phyloP scores from a whole-genome alignment of 2,329 filamentous ascomycete genomes.

The Stemphylium vesicarium region DNA sequence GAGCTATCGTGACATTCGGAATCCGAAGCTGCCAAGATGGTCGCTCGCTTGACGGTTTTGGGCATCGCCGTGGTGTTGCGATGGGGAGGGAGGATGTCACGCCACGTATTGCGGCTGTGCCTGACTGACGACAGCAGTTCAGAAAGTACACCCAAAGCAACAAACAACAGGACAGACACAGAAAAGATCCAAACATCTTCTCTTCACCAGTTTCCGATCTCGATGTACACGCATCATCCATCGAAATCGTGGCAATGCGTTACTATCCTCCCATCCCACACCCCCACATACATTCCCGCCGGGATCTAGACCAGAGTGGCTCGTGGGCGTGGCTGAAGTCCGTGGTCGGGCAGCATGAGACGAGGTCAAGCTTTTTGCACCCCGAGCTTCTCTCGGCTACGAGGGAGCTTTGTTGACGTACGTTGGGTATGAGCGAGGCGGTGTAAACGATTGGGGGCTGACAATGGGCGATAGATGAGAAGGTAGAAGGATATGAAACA shows the following conservation, averaged over 20 bases:
- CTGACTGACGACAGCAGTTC: too few species aligned
- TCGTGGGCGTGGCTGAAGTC: slow-evolving; percentile 10
- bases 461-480: background rate
- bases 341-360: slow-evolving; percentile 6
- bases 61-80: too few species aligned
- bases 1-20: too few species aligned
- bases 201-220: background rate
- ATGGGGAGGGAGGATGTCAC: too few species aligned
- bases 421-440: background rate
- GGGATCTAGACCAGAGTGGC: slow-evolving; percentile 7
- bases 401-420: background rate
- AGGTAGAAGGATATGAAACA: background rate
- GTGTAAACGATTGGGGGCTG: background rate
- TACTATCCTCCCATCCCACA: slow-evolving; percentile 1
- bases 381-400: background rate
- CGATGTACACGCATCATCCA: background rate
- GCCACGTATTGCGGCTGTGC: too few species aligned
- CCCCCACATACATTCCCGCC: slow-evolving; percentile 1
- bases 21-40: too few species aligned
- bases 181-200: background rate
- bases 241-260: background rate
- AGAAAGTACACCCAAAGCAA: background rate
- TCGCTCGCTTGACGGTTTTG: too few species aligned
- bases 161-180: background rate
- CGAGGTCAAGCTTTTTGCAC: background rate